phyloP scores from a whole-genome alignment of 345 rosid species.

The Arabidopsis suecica region DNA sequence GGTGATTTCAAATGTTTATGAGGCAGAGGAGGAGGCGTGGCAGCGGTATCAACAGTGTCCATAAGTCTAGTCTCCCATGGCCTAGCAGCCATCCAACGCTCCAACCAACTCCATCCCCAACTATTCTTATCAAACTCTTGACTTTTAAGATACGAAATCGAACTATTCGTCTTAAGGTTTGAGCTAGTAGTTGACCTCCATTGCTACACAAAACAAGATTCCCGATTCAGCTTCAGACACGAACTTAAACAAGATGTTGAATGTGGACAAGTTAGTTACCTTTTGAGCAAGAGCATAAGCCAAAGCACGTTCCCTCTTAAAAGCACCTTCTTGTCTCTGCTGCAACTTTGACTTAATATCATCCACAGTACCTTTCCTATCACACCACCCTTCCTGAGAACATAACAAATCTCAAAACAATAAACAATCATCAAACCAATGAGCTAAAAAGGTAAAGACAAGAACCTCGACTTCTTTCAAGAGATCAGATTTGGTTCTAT shows the following conservation, averaged over 20 bases:
- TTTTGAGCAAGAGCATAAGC: conserved; percentile 92
- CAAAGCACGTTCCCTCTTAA: conserved; percentile 89
- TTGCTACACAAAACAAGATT: conserved; percentile 51
- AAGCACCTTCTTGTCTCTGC: conserved; percentile 88
- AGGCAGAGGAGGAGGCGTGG: conserved; percentile 52
- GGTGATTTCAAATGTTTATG: conserved; percentile 57
- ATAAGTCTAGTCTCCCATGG: conserved; percentile 95
- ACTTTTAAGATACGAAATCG: conserved; percentile 51
- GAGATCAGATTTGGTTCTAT: conserved; percentile 64
- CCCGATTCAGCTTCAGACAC: background rate
- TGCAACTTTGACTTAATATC: conserved; percentile 77
- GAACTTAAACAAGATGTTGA: background rate
- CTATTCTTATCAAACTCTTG: conserved; percentile 74
- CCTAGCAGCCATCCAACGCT: conserved; percentile 98
- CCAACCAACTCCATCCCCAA: conserved; percentile 99
- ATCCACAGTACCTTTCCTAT: conserved; percentile 83
- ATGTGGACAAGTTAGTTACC: conserved; percentile 47
- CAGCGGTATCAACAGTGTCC: conserved; percentile 54
- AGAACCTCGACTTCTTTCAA: conserved; percentile 84
- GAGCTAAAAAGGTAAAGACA: background rate
- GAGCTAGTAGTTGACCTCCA: conserved; percentile 66
- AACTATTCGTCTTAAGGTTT: conserved; percentile 43
- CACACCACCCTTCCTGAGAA: conserved; percentile 94
- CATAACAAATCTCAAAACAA: background rate
- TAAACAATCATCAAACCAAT: background rate